Evolutionary conservation across 495 filamentous ascomycete species (phyloP).

Genomic region (Sporormia fimetaria): DNA sequence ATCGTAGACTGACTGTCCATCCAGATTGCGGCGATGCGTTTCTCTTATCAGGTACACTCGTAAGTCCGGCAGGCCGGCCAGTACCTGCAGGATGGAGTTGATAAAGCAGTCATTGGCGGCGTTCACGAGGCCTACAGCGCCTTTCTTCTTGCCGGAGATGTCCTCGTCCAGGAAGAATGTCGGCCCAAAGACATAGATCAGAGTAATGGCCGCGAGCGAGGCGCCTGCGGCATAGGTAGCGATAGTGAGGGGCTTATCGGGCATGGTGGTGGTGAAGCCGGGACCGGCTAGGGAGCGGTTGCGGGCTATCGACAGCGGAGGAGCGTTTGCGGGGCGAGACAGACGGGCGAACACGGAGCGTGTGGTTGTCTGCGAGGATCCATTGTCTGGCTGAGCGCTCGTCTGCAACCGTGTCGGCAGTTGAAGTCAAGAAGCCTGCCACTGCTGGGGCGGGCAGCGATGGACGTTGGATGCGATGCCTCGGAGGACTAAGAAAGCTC

Average conservation of each 20-base stretch:
- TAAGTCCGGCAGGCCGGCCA: slow-evolving; percentile 89
- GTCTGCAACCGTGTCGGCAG: slow-evolving; percentile 11
- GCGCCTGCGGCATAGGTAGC: slow-evolving; percentile 91
- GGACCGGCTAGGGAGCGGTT: not conserved
- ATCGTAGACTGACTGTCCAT: slow-evolving; percentile 60
- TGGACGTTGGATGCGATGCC: not conserved
- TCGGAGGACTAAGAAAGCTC: not conserved
- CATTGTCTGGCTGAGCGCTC: slow-evolving; percentile 19
- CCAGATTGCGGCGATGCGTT: slow-evolving; percentile 65
- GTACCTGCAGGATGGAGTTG: slow-evolving; percentile 88
- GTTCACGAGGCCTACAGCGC: slow-evolving; percentile 80
- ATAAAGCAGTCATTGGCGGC: slow-evolving; percentile 99
- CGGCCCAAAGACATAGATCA: slow-evolving; percentile 93
- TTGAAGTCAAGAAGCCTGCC: slow-evolving; percentile 9
- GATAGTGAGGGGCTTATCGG: slow-evolving; percentile 74
- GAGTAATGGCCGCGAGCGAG: slow-evolving; percentile 85
- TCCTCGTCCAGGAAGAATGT: slow-evolving; percentile 88
- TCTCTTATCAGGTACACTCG: slow-evolving; percentile 84
- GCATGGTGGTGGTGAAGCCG: slow-evolving; percentile 44
- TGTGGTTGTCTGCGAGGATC: slow-evolving; percentile 3
- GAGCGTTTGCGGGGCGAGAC: not conserved
- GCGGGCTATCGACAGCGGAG: not conserved
- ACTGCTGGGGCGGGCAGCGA: slow-evolving; percentile 1
- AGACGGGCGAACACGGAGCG: slow-evolving; percentile 2
- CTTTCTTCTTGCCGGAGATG: slow-evolving; percentile 58